Conservation (phyloP, 805 yeast species). For the Hanseniaspora clermontiae region DNA sequence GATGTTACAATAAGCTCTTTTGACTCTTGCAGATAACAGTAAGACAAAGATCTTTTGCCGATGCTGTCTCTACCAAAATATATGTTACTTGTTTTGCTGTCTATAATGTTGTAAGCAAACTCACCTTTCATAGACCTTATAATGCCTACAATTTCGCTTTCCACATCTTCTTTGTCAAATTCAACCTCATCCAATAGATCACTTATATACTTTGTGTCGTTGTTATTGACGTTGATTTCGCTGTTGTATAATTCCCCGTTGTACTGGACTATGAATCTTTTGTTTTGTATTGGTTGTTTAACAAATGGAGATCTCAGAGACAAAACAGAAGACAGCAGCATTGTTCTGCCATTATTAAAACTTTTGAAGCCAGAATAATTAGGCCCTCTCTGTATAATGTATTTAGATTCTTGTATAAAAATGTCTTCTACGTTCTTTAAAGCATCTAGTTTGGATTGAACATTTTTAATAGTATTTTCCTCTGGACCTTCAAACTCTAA, state of each 20-base stretch:
- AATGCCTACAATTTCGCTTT: constrained; percentile 26
- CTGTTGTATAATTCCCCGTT: constrained; percentile 81
- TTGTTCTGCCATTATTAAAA: constrained; percentile 15
- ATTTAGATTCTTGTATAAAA: constrained; percentile 21
- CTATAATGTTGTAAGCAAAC: constrained; percentile 52
- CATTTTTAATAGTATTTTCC: not conserved
- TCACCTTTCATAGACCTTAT: constrained; percentile 51
- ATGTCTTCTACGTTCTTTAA: not conserved
- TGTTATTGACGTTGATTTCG: constrained; percentile 33
- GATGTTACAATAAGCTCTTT: constrained; percentile 38
- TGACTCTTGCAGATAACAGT: constrained; percentile 19
- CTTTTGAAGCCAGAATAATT: constrained; percentile 34
- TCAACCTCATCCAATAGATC: constrained; percentile 25
- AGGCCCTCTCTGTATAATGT: constrained; percentile 51
- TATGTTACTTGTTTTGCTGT: constrained; percentile 29
- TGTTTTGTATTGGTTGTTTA: constrained; percentile 47
- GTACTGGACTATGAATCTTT: constrained; percentile 48
- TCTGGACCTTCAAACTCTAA: constrained; percentile 1
- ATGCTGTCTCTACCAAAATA: constrained; percentile 75
- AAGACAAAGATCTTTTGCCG: constrained; percentile 71
- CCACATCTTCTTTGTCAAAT: constrained; percentile 15
- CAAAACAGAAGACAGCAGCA: constrained; percentile 57
- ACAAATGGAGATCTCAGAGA: constrained; percentile 71
- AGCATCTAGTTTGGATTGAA: not conserved
- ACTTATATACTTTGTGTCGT: constrained; percentile 53